phyloP scores from a whole-genome alignment of 129 eudicot species.

The Pseudognaphalium luteoalbum region DNA sequence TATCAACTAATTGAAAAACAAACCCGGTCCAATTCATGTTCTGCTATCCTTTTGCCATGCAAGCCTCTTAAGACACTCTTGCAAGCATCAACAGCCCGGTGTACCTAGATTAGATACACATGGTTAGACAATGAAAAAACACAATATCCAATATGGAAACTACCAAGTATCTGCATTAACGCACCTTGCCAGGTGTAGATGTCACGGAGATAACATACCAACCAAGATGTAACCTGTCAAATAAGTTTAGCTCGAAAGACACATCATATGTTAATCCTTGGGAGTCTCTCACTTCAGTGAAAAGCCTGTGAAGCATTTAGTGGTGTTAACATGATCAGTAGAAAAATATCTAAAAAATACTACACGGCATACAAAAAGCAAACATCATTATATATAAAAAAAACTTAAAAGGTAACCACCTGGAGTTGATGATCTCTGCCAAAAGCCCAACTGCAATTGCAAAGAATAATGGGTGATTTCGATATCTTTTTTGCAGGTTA shows the following conservation, averaged over 20 bases:
- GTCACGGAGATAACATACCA: conserved; percentile 99
- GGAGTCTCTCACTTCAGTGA: conserved; percentile 94
- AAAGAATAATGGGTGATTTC: conserved; percentile 77
- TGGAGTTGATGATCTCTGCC: conserved; percentile 92
- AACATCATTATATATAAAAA: background rate
- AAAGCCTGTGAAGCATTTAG: conserved; percentile 61
- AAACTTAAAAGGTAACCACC: conserved; percentile 36
- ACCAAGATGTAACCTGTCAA: conserved; percentile 89
- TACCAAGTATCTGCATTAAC: conserved; percentile 13
- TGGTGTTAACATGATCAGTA: background rate
- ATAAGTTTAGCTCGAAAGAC: conserved; percentile 90
- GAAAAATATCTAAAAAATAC: background rate
- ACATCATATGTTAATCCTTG: conserved; percentile 96
- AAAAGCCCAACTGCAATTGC: conserved; percentile 85
- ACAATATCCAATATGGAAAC: background rate
- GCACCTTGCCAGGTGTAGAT: conserved; percentile 93
- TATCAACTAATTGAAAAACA: conserved; percentile 28
- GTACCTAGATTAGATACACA: conserved; percentile 56
- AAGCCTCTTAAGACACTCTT: conserved; percentile 91
- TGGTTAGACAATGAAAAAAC: conserved; percentile 16
- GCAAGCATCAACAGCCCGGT: conserved; percentile 99
- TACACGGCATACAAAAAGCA: background rate
- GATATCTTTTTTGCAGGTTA: conserved; percentile 49
- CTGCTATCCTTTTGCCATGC: conserved; percentile 68
- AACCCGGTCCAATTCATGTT: conserved; percentile 93